Evolutionary conservation across 345 rosid genomes (phyloP).

Genomic region (Eutrema japonicum): DNA sequence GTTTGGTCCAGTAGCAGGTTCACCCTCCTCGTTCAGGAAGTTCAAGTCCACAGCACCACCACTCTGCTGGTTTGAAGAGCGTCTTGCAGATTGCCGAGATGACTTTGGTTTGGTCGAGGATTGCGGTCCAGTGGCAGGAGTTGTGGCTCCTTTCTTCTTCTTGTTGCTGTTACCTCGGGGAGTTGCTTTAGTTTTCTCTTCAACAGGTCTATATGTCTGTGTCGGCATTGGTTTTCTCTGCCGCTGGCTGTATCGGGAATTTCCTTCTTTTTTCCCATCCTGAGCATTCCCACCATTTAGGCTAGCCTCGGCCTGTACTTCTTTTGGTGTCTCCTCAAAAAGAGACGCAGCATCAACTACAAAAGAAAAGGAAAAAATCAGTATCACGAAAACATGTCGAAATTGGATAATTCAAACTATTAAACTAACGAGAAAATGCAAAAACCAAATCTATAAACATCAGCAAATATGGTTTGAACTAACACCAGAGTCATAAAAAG

Average conservation of each 20-base stretch:
- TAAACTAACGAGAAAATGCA: no score
- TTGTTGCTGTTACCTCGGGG: constrained; percentile 43
- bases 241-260: constrained; percentile 41
- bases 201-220: constrained; percentile 18
- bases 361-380: background rate
- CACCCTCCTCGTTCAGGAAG: constrained; percentile 36
- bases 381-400: background rate
- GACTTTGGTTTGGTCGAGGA: constrained; percentile 32
- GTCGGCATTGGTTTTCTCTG: constrained; percentile 49
- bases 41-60: constrained; percentile 41
- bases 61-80: constrained; percentile 25
- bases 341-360: constrained; percentile 46
- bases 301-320: constrained; percentile 24
- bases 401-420: no score
- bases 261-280: constrained; percentile 27
- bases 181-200: constrained; percentile 37
- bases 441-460: no score
- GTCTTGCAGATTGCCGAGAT: constrained; percentile 48
- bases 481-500: background rate
- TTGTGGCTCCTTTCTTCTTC: constrained; percentile 43
- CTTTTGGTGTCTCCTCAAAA: constrained; percentile 43
- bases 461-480: background rate
- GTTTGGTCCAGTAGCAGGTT: constrained; percentile 34
- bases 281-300: constrained; percentile 27
- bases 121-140: constrained; percentile 40